Base-by-base conservation (phyloP, 805 yeast species). In the Sugiyamaella floridensis region DNA sequence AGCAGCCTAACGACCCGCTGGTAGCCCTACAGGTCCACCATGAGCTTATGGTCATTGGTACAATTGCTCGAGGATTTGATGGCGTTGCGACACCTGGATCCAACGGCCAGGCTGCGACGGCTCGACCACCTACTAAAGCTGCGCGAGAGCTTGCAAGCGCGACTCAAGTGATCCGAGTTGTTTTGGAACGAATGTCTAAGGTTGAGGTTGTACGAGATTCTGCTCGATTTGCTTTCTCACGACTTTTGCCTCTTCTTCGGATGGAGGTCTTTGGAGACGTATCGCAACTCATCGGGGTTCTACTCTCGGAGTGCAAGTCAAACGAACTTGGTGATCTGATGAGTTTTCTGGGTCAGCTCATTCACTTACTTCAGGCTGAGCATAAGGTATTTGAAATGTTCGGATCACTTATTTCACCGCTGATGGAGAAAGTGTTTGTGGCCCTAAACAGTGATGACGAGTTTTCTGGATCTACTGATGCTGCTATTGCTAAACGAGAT, bases 41-140 rank as follows among this genome's bases (percentile, higher is more conserved):
- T 65, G 77, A 83, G 34, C 70, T 93, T 47, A 80, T 88, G 81
- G 90, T 97, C 0, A 80, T 92, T 45, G 97, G 97, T 45, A 88
- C 97, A 0, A 77, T 90, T 62, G 85, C 89, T 2, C 80, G 93
- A 65, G 98, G 98, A 4, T 81, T 86, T 61, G 93, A 85, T 53
- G 77, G 76, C 48, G 64, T 62, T 15, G 59, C 57, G 37, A 14
- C 37, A 14, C 37, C 37, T 14, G 53, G 59, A 5, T 12, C 50
- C 14, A 47, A 28, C n/a, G 47, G 54, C 8, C 69, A 67, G 49
- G 67, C 63, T 49, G 59, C 74, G 6, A 58, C 67, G 4, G n/a
- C 37, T 32, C n/a, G 37, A 10, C 37, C 12, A 32, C 37, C 37
- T 32, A 10, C 37, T 14, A 48, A 49, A 46, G 49, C 51, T 10